Evolutionary conservation across 1,284 basidiomycete species (phyloP).

Genomic region (Naganishia liquefaciens): DNA sequence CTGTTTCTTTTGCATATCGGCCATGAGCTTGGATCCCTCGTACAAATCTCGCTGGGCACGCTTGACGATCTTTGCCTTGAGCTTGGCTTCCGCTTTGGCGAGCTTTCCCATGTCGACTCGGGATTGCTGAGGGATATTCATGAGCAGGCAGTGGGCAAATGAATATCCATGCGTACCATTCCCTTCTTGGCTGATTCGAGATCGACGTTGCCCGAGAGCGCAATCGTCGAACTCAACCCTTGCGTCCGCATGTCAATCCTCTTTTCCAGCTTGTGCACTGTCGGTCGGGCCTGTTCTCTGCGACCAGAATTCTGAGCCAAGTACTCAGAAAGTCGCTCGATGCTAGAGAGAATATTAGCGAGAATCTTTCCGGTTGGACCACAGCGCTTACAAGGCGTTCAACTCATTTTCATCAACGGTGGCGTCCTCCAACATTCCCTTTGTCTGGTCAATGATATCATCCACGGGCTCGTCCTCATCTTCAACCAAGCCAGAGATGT

Average conservation of each 20-base stretch:
- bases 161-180: conserved; percentile 64
- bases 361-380: neutral
- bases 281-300: conserved; percentile 58
- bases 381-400: conserved; percentile 49
- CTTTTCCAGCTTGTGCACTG: conserved; percentile 78
- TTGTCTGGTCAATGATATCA: conserved; percentile 76
- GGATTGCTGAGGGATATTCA: conserved; percentile 62
- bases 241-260: conserved; percentile 91
- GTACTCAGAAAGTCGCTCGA: conserved; percentile 62
- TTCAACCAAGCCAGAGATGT: conserved; percentile 87
- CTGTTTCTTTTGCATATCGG: conserved; percentile 86
- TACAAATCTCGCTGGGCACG: conserved; percentile 83
- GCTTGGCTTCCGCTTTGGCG: conserved; percentile 97
- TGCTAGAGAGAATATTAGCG: conserved; percentile 51
- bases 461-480: conserved; percentile 85
- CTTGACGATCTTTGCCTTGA: conserved; percentile 97
- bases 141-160: conserved; percentile 17
- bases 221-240: conserved; percentile 74
- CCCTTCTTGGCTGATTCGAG: conserved; percentile 91
- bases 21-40: conserved; percentile 89
- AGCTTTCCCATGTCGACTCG: conserved; percentile 97
- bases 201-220: conserved; percentile 81
- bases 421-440: conserved; percentile 64
- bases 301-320: conserved; percentile 67
- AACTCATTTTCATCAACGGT: conserved; percentile 49